These are phyloP conservation scores for Pseudozyma hubeiensis DNA, from an alignment of 1,284 basidiomycete genomes.

Conservation along the genomic window DNA sequence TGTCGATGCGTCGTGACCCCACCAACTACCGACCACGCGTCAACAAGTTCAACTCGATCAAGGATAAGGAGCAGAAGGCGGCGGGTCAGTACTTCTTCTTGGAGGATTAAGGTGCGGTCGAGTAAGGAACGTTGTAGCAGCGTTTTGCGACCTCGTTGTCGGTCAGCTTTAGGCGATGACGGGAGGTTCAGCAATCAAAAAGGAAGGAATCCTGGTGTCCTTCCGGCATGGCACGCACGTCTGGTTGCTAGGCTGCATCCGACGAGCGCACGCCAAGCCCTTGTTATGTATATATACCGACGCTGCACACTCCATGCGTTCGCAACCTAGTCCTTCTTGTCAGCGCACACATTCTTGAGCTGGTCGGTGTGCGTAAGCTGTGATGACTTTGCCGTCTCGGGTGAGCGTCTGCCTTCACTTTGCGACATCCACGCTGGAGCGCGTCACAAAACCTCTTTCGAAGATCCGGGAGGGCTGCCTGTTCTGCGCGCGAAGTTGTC, in stretches of 20 bases:
- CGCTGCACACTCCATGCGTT: not conserved
- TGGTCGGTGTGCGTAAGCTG: too few relatives aligned
- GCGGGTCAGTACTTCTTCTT: slow-evolving; percentile 68
- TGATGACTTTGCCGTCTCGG: too few relatives aligned
- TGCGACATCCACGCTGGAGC: too few relatives aligned
- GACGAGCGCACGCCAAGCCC: not conserved
- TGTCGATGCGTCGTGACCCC: slow-evolving; percentile 67
- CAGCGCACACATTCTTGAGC: too few relatives aligned
- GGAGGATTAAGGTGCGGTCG: slow-evolving; percentile 45
- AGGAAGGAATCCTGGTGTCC: not conserved
- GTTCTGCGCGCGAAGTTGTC: too few relatives aligned
- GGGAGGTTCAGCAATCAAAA: slow-evolving; percentile 1
- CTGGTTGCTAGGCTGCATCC: not conserved
- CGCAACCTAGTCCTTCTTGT: not conserved
- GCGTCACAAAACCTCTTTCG: too few relatives aligned
- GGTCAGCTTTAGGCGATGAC: not conserved
- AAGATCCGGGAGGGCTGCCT: too few relatives aligned
- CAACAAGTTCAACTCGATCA: slow-evolving; percentile 68
- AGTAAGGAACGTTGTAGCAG: not conserved
- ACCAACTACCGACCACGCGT: slow-evolving; percentile 67
- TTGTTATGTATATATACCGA: not conserved
- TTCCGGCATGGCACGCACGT: slow-evolving; percentile 4
- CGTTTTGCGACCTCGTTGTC: not conserved
- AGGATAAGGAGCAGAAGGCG: slow-evolving; percentile 69
- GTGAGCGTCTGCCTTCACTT: too few relatives aligned